These are phyloP conservation scores for Botrytis sinoallii DNA, from an alignment of 2,329 filamentous ascomycete species.

Conservation along the genomic window DNA sequence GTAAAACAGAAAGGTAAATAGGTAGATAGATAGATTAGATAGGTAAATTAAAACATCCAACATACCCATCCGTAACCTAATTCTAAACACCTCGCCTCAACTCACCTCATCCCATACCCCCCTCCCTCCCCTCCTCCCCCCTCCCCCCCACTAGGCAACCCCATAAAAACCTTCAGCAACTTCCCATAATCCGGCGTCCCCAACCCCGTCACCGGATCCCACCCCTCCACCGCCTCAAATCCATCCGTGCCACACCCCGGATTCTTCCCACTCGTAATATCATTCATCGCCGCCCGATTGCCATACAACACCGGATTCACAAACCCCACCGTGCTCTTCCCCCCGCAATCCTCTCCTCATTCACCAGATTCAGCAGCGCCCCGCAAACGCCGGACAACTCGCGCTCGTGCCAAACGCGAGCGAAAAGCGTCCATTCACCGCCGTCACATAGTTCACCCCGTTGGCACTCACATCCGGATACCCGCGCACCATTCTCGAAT, in stretches of 20 bases:
- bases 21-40: too few species aligned
- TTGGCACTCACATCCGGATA: neutral
- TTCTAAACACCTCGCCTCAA: too few species aligned
- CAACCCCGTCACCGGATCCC: neutral
- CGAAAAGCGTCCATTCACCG: neutral
- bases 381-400: neutral
- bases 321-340: neutral
- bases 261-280: neutral
- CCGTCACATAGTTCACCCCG: neutral
- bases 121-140: too few species aligned
- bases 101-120: too few species aligned
- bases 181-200: neutral
- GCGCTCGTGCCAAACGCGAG: neutral
- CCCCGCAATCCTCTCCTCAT: neutral
- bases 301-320: neutral
- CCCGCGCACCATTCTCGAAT: neutral
- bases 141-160: neutral
- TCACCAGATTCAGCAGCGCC: neutral
- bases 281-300: neutral
- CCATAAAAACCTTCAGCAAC: neutral
- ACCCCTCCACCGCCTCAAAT: neutral
- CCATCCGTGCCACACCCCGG: neutral
- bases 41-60: too few species aligned
- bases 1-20: too few species aligned
- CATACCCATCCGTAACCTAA: too few species aligned